phyloP scores from a whole-genome alignment of 441 rosid genomes.

The Eruca vesicaria region DNA sequence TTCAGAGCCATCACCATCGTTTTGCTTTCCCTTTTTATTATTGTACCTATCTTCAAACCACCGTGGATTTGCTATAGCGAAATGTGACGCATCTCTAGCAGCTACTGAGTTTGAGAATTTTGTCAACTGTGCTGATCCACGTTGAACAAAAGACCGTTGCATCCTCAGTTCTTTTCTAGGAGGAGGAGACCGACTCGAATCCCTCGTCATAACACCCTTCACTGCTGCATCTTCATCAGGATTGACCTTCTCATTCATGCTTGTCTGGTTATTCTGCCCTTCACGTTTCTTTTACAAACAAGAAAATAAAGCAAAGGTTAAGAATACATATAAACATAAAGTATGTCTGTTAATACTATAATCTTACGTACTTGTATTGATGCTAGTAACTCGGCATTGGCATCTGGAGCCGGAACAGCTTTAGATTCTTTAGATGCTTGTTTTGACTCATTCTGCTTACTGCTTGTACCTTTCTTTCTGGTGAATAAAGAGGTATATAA shows the following conservation, averaged over 20 bases:
- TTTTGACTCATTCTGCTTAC: slow-evolving; percentile 39
- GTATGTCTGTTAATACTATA: neutral
- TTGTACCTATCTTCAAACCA: slow-evolving; percentile 51
- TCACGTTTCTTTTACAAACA: slow-evolving; percentile 47
- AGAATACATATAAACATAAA: neutral
- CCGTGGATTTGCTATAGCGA: slow-evolving; percentile 69
- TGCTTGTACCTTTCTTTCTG: slow-evolving; percentile 52
- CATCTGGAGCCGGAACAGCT: slow-evolving; percentile 62
- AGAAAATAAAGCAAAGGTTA: neutral
- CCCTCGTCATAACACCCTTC: slow-evolving; percentile 30
- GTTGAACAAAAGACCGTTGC: slow-evolving; percentile 51
- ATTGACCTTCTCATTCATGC: neutral
- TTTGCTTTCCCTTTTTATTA: no score
- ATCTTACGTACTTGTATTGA: slow-evolving; percentile 53
- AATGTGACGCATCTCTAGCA: slow-evolving; percentile 59
- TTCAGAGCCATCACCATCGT: slow-evolving; percentile 52
- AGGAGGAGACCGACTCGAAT: slow-evolving; percentile 45
- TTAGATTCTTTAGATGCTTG: slow-evolving; percentile 46
- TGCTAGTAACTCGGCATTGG: slow-evolving; percentile 59
- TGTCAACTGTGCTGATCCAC: slow-evolving; percentile 48
- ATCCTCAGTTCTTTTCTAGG: slow-evolving; percentile 42
- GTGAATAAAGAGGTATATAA: neutral
- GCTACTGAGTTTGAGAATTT: slow-evolving; percentile 83
- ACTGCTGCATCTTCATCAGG: neutral
- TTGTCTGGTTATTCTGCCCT: no score